phyloP scores from a whole-genome alignment of 2,329 filamentous ascomycete species.

The Macrophomina tecta region DNA sequence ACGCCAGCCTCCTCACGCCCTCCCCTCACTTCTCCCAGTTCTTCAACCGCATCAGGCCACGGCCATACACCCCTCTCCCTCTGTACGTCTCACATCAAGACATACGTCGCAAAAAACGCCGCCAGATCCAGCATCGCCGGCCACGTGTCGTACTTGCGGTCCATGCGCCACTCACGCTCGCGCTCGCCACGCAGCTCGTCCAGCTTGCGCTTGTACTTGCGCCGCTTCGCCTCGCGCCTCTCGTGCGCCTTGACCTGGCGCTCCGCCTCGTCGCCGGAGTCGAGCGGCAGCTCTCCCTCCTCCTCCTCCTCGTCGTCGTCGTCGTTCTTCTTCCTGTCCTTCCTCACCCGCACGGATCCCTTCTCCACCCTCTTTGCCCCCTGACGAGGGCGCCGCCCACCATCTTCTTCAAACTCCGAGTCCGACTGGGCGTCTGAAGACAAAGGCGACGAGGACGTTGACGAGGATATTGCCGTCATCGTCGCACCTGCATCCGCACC shows the following conservation, averaged over 20 bases:
- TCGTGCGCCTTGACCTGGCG: neutral
- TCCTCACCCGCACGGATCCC: neutral
- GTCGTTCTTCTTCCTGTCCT: neutral
- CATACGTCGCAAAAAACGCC: conserved; percentile 11
- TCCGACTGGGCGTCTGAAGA: neutral
- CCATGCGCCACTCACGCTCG: neutral
- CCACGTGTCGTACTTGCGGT: conserved; percentile 6
- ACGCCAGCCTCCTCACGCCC: no score
- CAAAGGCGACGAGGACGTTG: neutral
- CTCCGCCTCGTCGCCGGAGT: neutral
- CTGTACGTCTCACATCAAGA: neutral
- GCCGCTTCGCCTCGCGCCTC: neutral
- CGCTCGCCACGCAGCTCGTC: neutral
- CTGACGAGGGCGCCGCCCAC: neutral
- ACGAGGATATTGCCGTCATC: no score
- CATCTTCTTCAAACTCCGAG: neutral
- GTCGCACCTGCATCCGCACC: neutral
- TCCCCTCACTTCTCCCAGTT: no score
- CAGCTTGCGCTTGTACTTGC: neutral
- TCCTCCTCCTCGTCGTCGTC: neutral
- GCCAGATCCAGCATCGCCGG: conserved; percentile 13
- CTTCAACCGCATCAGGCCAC: no score
- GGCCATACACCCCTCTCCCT: no score
- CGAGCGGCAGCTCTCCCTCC: neutral
- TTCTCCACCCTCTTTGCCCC: neutral